A percentile compares a stretch with the other conserved stretches of the same genome.
phyloP scores from a whole-genome alignment of 768 basidiomycete species.

The Suillus americanus region DNA sequence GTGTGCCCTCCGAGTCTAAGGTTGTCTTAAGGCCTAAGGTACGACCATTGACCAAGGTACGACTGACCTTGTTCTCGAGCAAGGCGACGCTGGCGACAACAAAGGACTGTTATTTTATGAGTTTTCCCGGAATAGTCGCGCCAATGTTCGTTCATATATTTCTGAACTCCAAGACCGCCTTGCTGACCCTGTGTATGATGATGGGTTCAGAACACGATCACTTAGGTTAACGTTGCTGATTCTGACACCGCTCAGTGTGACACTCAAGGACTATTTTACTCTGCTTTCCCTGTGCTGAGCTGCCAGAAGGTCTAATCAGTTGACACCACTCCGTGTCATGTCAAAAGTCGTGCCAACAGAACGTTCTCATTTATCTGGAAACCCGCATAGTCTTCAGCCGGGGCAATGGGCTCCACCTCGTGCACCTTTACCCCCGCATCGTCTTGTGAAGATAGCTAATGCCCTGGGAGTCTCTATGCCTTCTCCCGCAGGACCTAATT shows the following conservation, averaged over 20 bases:
- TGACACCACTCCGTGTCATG: neutral
- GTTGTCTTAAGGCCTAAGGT: neutral
- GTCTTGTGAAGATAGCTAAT: slow-evolving; percentile 81
- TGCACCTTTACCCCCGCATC: slow-evolving; percentile 70
- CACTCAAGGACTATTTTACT: neutral
- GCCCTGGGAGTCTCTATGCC: slow-evolving; percentile 82
- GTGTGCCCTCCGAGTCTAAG: neutral
- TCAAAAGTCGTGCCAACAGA: slow-evolving; percentile 16
- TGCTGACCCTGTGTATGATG: neutral
- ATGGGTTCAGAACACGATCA: neutral
- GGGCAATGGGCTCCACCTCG: slow-evolving; percentile 61
- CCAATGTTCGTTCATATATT: slow-evolving; percentile 4
- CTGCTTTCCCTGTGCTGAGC: neutral
- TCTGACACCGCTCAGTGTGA: neutral
- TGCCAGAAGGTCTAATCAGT: too few relatives aligned
- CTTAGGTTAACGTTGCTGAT: neutral
- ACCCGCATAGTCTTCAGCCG: slow-evolving; percentile 13
- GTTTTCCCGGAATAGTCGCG: neutral
- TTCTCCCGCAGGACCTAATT: slow-evolving; percentile 47
- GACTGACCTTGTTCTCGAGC: neutral
- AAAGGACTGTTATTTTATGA: neutral
- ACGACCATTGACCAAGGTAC: neutral
- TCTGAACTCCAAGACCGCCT: neutral
- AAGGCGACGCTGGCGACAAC: neutral
- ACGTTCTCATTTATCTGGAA: slow-evolving; percentile 13